Evolutionary conservation across 768 basidiomycete genomes (phyloP).

Genomic region (Lentinula guzmanii): DNA sequence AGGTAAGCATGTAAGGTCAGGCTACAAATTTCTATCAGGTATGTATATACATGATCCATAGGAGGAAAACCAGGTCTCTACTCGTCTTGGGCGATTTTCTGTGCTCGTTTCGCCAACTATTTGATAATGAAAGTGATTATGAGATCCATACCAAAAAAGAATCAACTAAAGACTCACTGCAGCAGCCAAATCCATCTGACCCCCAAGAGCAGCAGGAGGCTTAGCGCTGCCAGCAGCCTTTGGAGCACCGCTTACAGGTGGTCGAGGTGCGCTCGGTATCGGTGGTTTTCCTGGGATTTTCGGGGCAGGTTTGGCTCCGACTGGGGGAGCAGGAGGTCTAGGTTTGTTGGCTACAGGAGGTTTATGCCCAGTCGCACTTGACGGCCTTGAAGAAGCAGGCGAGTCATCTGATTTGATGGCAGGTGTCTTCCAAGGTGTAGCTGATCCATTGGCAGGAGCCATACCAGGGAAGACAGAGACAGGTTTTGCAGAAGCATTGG

Average conservation of each 20-base stretch:
- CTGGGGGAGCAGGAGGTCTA: constrained; percentile 45
- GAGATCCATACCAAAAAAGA: not conserved
- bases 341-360: constrained; percentile 63
- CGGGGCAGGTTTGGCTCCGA: constrained; percentile 28
- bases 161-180: constrained; percentile 45
- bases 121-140: constrained; percentile 4
- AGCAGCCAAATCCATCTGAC: constrained; percentile 79
- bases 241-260: constrained; percentile 24
- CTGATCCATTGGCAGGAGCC: constrained; percentile 58
- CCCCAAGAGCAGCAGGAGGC: constrained; percentile 39
- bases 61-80: constrained; percentile 8
- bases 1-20: too few relatives aligned
- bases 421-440: constrained; percentile 67
- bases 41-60: not conserved
- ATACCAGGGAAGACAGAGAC: constrained; percentile 80
- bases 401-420: constrained; percentile 30
- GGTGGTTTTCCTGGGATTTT: constrained; percentile 40
- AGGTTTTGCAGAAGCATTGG: constrained; percentile 67
- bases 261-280: constrained; percentile 32
- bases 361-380: constrained; percentile 41
- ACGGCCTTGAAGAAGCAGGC: constrained; percentile 43
- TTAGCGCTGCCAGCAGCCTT: constrained; percentile 34
- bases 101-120: constrained; percentile 77
- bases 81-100: constrained; percentile 49
- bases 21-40: not conserved